Conservation (phyloP, 2,329 filamentous ascomycete species). For the Aspergillus transmontanensis region DNA sequence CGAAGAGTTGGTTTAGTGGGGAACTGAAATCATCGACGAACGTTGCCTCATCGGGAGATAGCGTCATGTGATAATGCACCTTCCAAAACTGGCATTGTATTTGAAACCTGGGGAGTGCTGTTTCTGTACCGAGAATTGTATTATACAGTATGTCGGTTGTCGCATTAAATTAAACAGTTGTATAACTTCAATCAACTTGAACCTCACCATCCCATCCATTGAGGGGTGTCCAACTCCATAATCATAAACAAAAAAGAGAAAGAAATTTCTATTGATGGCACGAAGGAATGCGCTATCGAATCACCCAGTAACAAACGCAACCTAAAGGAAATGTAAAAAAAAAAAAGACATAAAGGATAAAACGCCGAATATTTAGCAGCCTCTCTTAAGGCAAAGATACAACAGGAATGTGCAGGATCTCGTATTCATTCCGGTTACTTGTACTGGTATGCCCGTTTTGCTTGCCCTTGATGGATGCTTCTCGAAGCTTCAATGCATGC, state of each 20-base stretch:
- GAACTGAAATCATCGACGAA: constrained; percentile 4
- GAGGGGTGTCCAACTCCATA: constrained; percentile 1
- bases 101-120: not conserved
- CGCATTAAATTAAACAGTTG: not conserved
- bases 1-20: not conserved
- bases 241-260: not conserved
- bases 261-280: not conserved
- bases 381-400: constrained; percentile 14
- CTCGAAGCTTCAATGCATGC: constrained; percentile 16
- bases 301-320: not conserved
- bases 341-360: not conserved
- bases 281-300: not conserved
- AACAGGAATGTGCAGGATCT: constrained; percentile 18
- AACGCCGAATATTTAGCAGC: not conserved
- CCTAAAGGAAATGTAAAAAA: not conserved
- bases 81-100: not conserved
- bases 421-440: not conserved
- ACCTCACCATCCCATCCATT: not conserved
- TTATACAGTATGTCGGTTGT: not conserved
- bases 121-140: not conserved
- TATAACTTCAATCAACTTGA: not conserved
- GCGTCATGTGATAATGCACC: constrained; percentile 3
- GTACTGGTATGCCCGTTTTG: not conserved
- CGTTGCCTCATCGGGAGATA: constrained; percentile 6
- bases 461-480: constrained; percentile 8